These are phyloP conservation scores for Diddensiella caesifluorescens DNA, from an alignment of 805 yeast genomes.

Conservation along the genomic window DNA sequence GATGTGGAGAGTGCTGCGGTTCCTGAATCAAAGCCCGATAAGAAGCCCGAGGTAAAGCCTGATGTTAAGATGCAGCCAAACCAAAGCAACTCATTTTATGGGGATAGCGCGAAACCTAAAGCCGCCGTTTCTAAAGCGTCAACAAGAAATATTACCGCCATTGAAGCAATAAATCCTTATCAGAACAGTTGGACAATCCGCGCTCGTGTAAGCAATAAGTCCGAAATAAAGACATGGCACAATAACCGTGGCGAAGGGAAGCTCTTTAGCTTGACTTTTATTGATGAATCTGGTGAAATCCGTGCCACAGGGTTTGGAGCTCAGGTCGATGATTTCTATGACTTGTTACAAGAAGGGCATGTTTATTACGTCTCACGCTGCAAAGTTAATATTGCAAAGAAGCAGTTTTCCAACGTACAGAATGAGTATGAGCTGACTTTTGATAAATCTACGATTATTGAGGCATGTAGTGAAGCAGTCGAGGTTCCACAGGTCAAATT, in stretches of 20 bases:
- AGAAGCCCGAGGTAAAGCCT: background rate
- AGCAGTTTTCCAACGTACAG: constrained; percentile 73
- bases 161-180: constrained; percentile 87
- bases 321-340: constrained; percentile 72
- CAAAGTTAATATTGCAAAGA: constrained; percentile 74
- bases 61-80: too few relatives aligned
- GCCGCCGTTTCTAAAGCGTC: too few relatives aligned
- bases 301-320: constrained; percentile 93
- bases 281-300: constrained; percentile 95
- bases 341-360: constrained; percentile 77
- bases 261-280: constrained; percentile 76
- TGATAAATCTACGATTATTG: constrained; percentile 72
- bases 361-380: constrained; percentile 82
- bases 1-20: background rate
- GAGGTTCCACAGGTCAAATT: constrained; percentile 74
- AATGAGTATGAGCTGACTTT: constrained; percentile 86
- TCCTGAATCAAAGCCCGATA: background rate
- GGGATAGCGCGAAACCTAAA: too few relatives aligned
- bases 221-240: constrained; percentile 84
- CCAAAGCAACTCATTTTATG: too few relatives aligned
- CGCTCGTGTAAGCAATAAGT: constrained; percentile 84
- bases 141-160: constrained; percentile 69
- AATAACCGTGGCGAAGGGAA: constrained; percentile 85
- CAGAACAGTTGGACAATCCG: constrained; percentile 88
- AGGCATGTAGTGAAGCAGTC: constrained; percentile 54